These are phyloP conservation scores for Geosiphon pyriformis DNA, from an alignment of 192 early-diverging fungal species.

Conservation along the genomic window DNA sequence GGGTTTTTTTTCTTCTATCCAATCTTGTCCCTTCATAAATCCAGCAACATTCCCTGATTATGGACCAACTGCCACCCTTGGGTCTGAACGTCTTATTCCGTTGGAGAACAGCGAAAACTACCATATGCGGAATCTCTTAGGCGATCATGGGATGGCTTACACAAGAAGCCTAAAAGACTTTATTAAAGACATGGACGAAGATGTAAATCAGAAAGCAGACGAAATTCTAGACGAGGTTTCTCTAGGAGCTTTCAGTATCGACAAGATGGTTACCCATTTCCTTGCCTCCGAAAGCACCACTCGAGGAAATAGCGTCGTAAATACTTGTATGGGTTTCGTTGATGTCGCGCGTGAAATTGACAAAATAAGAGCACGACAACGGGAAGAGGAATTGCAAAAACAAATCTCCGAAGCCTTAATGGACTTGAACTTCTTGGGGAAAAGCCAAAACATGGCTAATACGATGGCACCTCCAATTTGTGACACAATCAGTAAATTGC, in stretches of 20 bases:
- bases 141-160: not conserved
- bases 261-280: not conserved
- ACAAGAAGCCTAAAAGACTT: not conserved
- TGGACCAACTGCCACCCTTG: slow-evolving; percentile 26
- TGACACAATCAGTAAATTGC: no score
- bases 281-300: not conserved
- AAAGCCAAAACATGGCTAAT: not conserved
- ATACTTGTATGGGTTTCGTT: not conserved
- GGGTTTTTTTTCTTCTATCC: no score
- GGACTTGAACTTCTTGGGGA: not conserved
- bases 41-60: slow-evolving; percentile 29
- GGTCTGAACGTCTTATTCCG: not conserved
- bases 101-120: not conserved
- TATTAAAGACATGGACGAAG: not conserved
- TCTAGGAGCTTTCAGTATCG: not conserved
- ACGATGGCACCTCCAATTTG: no score
- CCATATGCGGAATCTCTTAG: not conserved
- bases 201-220: not conserved
- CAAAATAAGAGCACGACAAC: not conserved
- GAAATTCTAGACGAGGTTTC: not conserved
- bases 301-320: not conserved
- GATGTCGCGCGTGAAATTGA: not conserved
- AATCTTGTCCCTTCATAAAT: no score
- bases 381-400: not conserved
- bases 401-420: not conserved